Percentiles rank a stretch among this genome's conserved stretches.
phyloP scores from a whole-genome alignment of 2,329 filamentous ascomycete genomes.

The Balansia obtecta region DNA sequence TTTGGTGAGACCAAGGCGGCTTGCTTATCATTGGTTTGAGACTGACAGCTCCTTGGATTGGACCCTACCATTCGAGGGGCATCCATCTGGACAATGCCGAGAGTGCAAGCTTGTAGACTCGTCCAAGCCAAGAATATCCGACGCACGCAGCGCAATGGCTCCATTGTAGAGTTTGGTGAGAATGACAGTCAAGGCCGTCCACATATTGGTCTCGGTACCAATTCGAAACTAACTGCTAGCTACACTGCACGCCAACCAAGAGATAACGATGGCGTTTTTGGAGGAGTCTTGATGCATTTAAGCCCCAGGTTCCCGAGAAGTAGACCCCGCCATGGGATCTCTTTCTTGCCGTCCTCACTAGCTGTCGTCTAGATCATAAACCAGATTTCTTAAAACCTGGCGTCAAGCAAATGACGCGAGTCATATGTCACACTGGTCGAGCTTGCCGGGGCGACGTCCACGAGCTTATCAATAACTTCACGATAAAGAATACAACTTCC shows the following conservation, averaged over 20 bases:
- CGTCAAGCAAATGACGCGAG: not conserved
- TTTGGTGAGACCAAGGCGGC: constrained; percentile 9
- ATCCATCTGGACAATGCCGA: constrained; percentile 9
- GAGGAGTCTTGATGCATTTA: constrained; percentile 5
- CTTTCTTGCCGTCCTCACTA: not conserved
- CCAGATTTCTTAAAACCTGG: not conserved
- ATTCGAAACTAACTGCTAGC: too few relatives aligned
- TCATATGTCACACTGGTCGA: too few relatives aligned
- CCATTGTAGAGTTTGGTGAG: constrained; percentile 20
- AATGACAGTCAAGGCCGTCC: constrained; percentile 9
- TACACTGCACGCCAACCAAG: too few relatives aligned
- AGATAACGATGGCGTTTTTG: too few relatives aligned
- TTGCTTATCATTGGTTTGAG: constrained; percentile 9
- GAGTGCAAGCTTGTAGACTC: constrained; percentile 10
- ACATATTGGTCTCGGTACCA: too few relatives aligned
- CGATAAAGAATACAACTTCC: too few relatives aligned
- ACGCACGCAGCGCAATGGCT: constrained; percentile 12
- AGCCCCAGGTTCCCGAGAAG: too few relatives aligned
- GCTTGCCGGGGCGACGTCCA: too few relatives aligned
- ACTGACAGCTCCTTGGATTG: constrained; percentile 17
- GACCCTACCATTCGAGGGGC: constrained; percentile 16
- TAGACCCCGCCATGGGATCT: not conserved
- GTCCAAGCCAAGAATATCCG: constrained; percentile 16
- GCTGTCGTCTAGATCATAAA: not conserved
- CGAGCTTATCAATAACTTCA: too few relatives aligned